Evolutionary conservation across 495 filamentous ascomycete species (phyloP), one percentile per base, ranked within the genome.

Genomic region (Venustampulla echinocandica): DNA sequence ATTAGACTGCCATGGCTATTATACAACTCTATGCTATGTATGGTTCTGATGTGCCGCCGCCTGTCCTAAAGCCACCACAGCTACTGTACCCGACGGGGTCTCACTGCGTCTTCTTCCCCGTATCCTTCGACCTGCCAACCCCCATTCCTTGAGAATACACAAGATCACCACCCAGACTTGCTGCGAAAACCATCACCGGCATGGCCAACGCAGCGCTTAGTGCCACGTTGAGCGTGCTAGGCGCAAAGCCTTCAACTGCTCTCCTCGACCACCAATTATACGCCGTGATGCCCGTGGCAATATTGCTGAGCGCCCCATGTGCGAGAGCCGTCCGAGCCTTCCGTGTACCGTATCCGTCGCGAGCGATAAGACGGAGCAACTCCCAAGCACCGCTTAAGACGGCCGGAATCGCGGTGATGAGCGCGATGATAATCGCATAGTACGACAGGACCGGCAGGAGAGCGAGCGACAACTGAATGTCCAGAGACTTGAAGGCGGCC

Each of bases 91-190:
- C n/a, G n/a, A n/a, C n/a, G n/a, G n/a, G n/a, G n/a, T n/a, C 18
- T 23, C n/a, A 40, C n/a, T 40, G 37, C 5, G 15, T 21, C 37
- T 40, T 40, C 37, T 40, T 40, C 17, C 18, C 37, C n/a, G 5
- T 6, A 35, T 10, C 4, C 4, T 6, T 40, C 18, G 37, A 20
- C 3, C 18, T 40, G 7, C 37, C 37, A 23, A 40, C 22, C 3
- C 43, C 43, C 18, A 46, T 32, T 4, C 43, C 43, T 10, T 46
- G 20, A 4, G 6, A n/a, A 23, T 46, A 46, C 27, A 46, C 32
- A n/a, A 46, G 18, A 4, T n/a, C 11, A 10, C 43, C 43, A 15
- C 43, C 43, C 3, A 46, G 43, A 5, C 5, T 10, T n/a, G 43
- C 43, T 3, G 43, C 3, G 21, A 5, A 33, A 11, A 46, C 5